These are phyloP conservation scores for Acacia confusa DNA, from an alignment of 306 rosid genomes.

Conservation along the genomic window DNA sequence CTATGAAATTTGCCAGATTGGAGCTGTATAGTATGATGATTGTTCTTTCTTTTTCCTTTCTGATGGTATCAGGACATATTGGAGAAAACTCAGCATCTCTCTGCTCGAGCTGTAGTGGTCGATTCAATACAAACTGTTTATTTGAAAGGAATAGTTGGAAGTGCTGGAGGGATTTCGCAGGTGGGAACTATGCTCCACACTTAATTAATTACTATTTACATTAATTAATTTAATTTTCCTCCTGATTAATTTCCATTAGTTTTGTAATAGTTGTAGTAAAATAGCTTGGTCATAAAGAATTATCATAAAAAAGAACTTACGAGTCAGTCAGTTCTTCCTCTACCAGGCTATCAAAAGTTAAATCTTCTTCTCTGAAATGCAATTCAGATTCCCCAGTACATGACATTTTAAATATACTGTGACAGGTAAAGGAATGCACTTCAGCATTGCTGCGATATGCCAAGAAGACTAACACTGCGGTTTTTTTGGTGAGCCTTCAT, in stretches of 20 bases:
- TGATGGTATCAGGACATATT: conserved; percentile 69
- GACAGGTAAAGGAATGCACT: conserved; percentile 92
- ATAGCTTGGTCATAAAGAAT: neutral
- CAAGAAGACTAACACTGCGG: conserved; percentile 72
- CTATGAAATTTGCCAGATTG: conserved; percentile 11
- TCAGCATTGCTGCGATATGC: conserved; percentile 83
- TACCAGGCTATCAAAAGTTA: conserved; percentile 15
- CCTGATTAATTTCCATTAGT: conserved; percentile 1
- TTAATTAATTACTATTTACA: conserved; percentile 20
- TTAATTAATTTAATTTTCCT: neutral
- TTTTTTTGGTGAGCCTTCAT: conserved; percentile 65
- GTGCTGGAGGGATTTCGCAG: conserved; percentile 78
- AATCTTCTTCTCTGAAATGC: conserved; percentile 22
- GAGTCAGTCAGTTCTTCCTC: neutral
- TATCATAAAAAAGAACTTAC: neutral
- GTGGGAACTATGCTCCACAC: conserved; percentile 36
- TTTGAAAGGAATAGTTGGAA: conserved; percentile 67
- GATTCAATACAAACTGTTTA: conserved; percentile 95
- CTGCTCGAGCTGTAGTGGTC: conserved; percentile 71
- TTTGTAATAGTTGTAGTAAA: conserved; percentile 21
- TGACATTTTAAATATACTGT: conserved; percentile 34
- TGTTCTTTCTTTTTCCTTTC: conserved; percentile 24
- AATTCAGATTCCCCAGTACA: conserved; percentile 17
- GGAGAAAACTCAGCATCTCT: conserved; percentile 56
- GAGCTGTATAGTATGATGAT: conserved; percentile 19